These are phyloP conservation scores for Diplogelasinospora grovesii DNA, from an alignment of 495 filamentous ascomycete species.

Conservation along the genomic window DNA sequence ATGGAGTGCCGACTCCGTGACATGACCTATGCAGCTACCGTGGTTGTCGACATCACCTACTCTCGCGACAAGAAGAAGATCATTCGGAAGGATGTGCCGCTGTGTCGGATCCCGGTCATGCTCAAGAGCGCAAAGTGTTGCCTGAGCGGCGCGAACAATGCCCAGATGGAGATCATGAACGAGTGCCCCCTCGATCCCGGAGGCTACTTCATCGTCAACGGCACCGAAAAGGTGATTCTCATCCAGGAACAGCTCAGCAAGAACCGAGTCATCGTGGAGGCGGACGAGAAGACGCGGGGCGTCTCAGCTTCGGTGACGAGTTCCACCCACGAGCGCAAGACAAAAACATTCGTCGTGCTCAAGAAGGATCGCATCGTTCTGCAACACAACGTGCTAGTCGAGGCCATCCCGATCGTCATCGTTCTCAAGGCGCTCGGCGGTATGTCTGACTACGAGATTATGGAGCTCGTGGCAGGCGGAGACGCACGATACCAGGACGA, in stretches of 20 bases:
- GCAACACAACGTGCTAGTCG: constrained; percentile 86
- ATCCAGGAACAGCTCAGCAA: constrained; percentile 98
- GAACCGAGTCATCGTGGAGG: constrained; percentile 95
- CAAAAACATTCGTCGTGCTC: constrained; percentile 87
- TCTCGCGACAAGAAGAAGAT: constrained; percentile 67
- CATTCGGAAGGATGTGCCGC: constrained; percentile 60
- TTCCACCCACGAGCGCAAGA: constrained; percentile 94
- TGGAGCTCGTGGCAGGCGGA: constrained; percentile 76
- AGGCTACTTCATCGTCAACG: constrained; percentile 86
- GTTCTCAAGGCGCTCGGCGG: constrained; percentile 91
- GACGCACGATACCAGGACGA: constrained; percentile 86
- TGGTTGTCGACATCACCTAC: constrained; percentile 84
- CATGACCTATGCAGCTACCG: constrained; percentile 89
- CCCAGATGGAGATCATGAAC: constrained; percentile 77
- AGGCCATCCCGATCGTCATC: constrained; percentile 88
- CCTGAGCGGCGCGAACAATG: constrained; percentile 68
- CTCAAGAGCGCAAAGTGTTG: constrained; percentile 89
- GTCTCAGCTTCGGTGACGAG: constrained; percentile 97
- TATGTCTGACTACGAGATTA: constrained; percentile 87
- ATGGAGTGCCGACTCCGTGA: constrained; percentile 95
- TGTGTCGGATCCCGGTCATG: constrained; percentile 94
- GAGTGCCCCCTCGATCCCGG: constrained; percentile 95
- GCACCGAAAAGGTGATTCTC: constrained; percentile 93
- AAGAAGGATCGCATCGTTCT: constrained; percentile 88
- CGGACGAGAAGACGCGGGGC: constrained; percentile 78